phyloP scores from a whole-genome alignment of 176 grass and related monocot genomes.

The Cenchrus americanus region DNA sequence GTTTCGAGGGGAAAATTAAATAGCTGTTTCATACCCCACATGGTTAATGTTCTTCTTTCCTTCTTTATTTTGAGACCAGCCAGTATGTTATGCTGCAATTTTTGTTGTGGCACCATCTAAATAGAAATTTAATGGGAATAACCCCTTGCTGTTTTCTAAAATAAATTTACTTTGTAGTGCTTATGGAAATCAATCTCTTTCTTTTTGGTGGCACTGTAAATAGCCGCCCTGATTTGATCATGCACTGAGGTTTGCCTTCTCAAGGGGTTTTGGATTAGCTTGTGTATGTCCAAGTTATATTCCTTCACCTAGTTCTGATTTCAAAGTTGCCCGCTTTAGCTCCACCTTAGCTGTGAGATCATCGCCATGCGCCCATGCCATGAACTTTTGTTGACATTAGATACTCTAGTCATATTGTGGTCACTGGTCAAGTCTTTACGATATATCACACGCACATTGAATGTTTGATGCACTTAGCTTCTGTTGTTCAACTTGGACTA shows the following conservation, averaged over 20 bases:
- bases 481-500: neutral
- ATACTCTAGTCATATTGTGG: neutral
- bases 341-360: neutral
- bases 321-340: neutral
- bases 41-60: neutral
- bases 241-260: neutral
- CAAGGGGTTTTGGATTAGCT: neutral
- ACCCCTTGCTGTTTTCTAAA: neutral
- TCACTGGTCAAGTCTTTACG: neutral
- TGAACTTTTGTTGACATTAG: neutral
- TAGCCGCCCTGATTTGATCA: neutral
- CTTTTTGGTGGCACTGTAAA: neutral
- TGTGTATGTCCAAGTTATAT: neutral
- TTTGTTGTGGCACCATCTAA: neutral
- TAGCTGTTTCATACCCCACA: neutral
- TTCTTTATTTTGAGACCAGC: neutral
- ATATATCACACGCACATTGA: neutral
- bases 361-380: neutral
- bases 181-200: neutral
- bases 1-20: neutral
- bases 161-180: neutral
- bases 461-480: neutral
- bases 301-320: neutral
- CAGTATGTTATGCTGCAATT: neutral
- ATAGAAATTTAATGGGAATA: neutral